These are phyloP conservation scores for Samsoniella hepiali DNA, from an alignment of 2,329 filamentous ascomycete genomes.

Conservation along the genomic window DNA sequence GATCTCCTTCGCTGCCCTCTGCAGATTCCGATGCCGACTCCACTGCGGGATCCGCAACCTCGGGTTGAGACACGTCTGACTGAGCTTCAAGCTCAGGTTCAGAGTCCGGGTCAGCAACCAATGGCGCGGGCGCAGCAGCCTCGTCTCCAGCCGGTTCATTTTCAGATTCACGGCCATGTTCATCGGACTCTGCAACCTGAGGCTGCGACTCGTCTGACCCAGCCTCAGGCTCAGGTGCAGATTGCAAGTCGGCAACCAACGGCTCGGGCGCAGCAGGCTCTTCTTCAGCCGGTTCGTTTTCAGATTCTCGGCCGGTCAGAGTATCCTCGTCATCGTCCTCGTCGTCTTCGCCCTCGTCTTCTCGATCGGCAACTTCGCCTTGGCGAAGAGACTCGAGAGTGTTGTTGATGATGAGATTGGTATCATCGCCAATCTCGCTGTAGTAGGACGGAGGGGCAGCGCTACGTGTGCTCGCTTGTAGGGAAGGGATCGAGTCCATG, in stretches of 20 bases:
- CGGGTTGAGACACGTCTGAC: background rate
- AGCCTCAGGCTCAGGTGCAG: background rate
- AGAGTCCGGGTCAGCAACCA: constrained; percentile 1
- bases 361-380: constrained; percentile 23
- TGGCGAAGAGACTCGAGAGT: constrained; percentile 50
- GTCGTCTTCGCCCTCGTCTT: constrained; percentile 19
- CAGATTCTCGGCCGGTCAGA: constrained; percentile 11
- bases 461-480: constrained; percentile 41
- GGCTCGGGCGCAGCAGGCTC: background rate
- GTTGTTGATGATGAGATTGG: constrained; percentile 54
- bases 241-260: background rate
- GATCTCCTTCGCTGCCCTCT: background rate
- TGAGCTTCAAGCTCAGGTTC: constrained; percentile 6
- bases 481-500: constrained; percentile 51
- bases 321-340: constrained; percentile 19
- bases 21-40: background rate
- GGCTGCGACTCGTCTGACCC: background rate
- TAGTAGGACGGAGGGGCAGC: constrained; percentile 31
- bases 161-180: constrained; percentile 5
- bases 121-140: background rate
- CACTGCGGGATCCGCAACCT: background rate
- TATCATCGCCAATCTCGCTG: constrained; percentile 53
- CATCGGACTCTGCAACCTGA: background rate
- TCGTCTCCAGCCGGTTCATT: background rate
- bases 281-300: background rate